Evolutionary conservation across 176 grass and related monocot genomes (phyloP).

Genomic region (Paspalum vaginatum): DNA sequence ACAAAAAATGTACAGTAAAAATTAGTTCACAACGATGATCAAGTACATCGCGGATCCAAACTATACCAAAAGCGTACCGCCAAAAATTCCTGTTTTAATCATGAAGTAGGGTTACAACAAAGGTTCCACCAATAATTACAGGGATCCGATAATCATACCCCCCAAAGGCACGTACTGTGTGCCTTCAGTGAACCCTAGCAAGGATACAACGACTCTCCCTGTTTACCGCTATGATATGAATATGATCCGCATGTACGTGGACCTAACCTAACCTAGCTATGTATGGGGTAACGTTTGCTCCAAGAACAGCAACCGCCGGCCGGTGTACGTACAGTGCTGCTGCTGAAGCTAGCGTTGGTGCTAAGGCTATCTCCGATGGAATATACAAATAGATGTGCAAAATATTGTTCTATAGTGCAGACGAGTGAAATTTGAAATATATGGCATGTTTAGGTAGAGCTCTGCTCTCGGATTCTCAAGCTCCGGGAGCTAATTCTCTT

Average conservation of each 20-base stretch:
- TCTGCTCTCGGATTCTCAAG: too few relatives aligned
- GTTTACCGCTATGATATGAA: conserved; percentile 23
- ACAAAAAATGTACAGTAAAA: too few relatives aligned
- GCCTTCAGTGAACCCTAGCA: conserved; percentile 25
- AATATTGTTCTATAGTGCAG: too few relatives aligned
- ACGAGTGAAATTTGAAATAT: too few relatives aligned
- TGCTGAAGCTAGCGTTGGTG: background rate
- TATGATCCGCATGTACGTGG: background rate
- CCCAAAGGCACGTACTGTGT: conserved; percentile 20
- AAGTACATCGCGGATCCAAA: too few relatives aligned
- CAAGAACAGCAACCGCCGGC: conserved; percentile 19
- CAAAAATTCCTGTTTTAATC: conserved; percentile 37
- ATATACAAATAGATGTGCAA: too few relatives aligned
- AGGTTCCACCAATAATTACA: conserved; percentile 22
- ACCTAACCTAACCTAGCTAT: background rate
- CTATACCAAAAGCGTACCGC: background rate
- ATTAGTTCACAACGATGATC: too few relatives aligned
- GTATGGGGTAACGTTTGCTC: conserved; percentile 10
- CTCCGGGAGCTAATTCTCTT: too few relatives aligned
- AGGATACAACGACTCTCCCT: conserved; percentile 16
- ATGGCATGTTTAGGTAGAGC: too few relatives aligned
- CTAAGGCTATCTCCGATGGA: too few relatives aligned
- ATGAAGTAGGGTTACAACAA: conserved; percentile 37
- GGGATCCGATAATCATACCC: background rate
- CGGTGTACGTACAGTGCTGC: background rate